Evolutionary conservation across 2,329 filamentous ascomycete species (phyloP).

Genomic region (Nannizzia gypsea): DNA sequence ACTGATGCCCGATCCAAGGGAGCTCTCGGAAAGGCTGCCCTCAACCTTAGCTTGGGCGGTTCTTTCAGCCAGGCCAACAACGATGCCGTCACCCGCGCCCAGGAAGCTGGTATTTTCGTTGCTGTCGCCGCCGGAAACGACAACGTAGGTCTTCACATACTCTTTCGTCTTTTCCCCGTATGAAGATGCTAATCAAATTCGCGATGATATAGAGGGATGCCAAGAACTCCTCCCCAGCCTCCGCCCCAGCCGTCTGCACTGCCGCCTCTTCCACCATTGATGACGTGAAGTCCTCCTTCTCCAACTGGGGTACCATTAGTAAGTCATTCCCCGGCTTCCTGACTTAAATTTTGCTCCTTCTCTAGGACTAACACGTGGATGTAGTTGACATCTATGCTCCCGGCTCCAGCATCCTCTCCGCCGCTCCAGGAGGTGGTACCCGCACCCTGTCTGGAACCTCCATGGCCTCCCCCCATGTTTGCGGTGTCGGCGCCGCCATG

Average conservation of each 20-base stretch:
- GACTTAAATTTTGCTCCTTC: too few species aligned
- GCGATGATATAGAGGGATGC: slow-evolving; percentile 21
- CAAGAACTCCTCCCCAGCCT: slow-evolving; percentile 28
- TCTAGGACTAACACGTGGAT: not conserved
- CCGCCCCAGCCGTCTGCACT: slow-evolving; percentile 29
- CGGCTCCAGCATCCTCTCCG: slow-evolving; percentile 40
- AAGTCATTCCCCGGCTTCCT: slow-evolving; percentile 2
- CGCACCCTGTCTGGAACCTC: slow-evolving; percentile 32
- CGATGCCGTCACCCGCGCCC: slow-evolving; percentile 27
- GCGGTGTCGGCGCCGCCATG: slow-evolving; percentile 44
- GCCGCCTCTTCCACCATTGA: slow-evolving; percentile 29
- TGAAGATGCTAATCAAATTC: not conserved
- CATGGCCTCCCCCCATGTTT: slow-evolving; percentile 36
- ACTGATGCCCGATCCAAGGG: slow-evolving; percentile 23
- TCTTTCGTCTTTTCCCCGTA: too few species aligned
- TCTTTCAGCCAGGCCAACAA: slow-evolving; percentile 28
- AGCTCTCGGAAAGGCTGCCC: slow-evolving; percentile 22
- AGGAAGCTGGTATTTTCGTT: slow-evolving; percentile 29
- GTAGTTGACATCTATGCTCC: slow-evolving; percentile 47
- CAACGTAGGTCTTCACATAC: slow-evolving; percentile 13
- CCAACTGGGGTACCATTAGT: slow-evolving; percentile 33
- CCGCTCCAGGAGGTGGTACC: slow-evolving; percentile 40
- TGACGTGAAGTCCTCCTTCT: slow-evolving; percentile 30
- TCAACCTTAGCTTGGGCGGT: slow-evolving; percentile 31
- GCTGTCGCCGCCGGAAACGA: slow-evolving; percentile 35